Conservation (phyloP, 2,329 filamentous ascomycete genomes). For the Graphiopsis chlorocephala region DNA sequence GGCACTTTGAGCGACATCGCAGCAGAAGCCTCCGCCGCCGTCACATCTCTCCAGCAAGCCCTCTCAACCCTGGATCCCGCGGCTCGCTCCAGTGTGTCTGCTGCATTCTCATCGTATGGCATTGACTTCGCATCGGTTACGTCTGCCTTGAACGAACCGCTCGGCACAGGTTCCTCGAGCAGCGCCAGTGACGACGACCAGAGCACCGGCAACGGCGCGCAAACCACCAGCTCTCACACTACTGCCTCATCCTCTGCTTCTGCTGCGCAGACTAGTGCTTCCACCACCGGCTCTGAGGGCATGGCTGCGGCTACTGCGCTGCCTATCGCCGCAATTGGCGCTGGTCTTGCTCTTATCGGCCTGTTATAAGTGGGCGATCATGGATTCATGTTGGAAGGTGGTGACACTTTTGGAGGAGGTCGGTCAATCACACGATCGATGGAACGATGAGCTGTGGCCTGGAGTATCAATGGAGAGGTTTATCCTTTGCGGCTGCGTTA, state of each 20-base stretch:
- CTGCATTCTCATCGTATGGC: neutral
- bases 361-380: neutral
- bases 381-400: neutral
- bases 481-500: neutral
- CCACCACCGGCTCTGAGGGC: slow-evolving; percentile 3
- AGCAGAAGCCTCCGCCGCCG: neutral
- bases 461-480: neutral
- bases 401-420: neutral
- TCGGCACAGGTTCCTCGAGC: neutral
- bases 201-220: neutral
- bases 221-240: neutral
- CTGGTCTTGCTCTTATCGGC: neutral
- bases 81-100: neutral
- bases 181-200: neutral
- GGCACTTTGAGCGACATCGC: neutral
- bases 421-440: neutral
- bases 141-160: neutral
- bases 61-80: neutral
- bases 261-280: neutral
- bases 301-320: slow-evolving; percentile 6
- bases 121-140: neutral
- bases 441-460: neutral
- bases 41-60: neutral
- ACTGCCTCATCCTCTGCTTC: neutral
- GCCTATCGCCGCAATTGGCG: slow-evolving; percentile 1